Conservation (phyloP, 2,329 filamentous ascomycete species). For the Ophiostoma sp. region DNA sequence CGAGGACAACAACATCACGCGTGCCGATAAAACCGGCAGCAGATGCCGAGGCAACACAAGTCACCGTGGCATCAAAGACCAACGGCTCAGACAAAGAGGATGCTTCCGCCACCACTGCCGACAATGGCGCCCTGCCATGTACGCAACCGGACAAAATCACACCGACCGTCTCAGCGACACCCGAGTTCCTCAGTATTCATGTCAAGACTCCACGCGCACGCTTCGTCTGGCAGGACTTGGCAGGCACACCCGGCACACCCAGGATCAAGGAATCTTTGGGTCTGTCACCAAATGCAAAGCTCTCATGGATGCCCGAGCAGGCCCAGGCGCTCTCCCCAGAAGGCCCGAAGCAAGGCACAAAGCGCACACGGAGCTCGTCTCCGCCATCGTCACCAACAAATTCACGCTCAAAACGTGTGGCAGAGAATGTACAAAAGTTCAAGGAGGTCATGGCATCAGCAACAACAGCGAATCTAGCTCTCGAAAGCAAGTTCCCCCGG, state of each 20-base stretch:
- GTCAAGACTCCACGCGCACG: constrained; percentile 47
- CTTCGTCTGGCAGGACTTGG: constrained; percentile 54
- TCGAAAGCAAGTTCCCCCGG: constrained; percentile 22
- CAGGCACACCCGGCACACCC: constrained; percentile 39
- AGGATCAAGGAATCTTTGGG: constrained; percentile 40
- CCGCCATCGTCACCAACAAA: constrained; percentile 61
- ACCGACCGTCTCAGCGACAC: constrained; percentile 25
- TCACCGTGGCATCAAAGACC: constrained; percentile 2
- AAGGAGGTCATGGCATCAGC: constrained; percentile 58
- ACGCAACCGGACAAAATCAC: constrained; percentile 24
- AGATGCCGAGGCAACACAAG: neutral
- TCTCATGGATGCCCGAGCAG: constrained; percentile 55
- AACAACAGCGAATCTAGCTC: constrained; percentile 41
- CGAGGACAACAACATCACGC: constrained; percentile 16
- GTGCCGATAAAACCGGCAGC: constrained; percentile 21
- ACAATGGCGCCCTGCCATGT: constrained; percentile 22
- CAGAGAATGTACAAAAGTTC: constrained; percentile 54
- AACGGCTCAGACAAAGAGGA: too few species aligned
- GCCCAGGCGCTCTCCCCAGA: constrained; percentile 34
- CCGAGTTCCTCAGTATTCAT: constrained; percentile 29
- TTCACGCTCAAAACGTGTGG: constrained; percentile 40
- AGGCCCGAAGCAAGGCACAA: constrained; percentile 47
- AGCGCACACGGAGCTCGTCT: constrained; percentile 69
- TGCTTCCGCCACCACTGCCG: constrained; percentile 13
- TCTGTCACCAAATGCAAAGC: constrained; percentile 54